These are phyloP conservation scores for Brassica hybrid DNA, from an alignment of 441 rosid species.

Conservation along the genomic window DNA sequence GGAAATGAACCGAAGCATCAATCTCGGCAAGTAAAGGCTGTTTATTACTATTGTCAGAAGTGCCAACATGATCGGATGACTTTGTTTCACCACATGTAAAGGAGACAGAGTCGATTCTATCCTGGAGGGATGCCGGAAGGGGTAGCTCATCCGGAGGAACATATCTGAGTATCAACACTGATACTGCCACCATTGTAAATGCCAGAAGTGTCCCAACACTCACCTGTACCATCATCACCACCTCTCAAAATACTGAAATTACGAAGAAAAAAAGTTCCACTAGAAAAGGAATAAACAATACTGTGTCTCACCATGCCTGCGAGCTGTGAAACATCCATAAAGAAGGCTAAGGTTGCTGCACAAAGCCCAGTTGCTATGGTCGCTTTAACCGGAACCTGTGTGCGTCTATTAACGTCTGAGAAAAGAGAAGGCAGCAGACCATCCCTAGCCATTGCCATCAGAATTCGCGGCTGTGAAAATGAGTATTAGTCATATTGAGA, in stretches of 20 bases:
- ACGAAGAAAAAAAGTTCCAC: neutral
- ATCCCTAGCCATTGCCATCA: too few relatives aligned
- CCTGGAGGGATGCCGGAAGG: conserved; percentile 51
- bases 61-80: conserved; percentile 23
- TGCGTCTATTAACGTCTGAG: too few relatives aligned
- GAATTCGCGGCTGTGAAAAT: too few relatives aligned
- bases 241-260: conserved; percentile 15
- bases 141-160: conserved; percentile 97
- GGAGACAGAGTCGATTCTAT: conserved; percentile 67
- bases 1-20: neutral
- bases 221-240: conserved; percentile 59
- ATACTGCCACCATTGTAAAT: conserved; percentile 96
- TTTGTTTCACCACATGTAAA: conserved; percentile 36
- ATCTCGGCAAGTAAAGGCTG: conserved; percentile 56
- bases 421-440: too few relatives aligned
- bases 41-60: conserved; percentile 42
- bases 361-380: too few relatives aligned
- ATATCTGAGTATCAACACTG: conserved; percentile 89
- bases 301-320: too few relatives aligned
- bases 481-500: too few relatives aligned
- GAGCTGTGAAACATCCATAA: too few relatives aligned
- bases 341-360: too few relatives aligned
- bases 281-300: neutral
- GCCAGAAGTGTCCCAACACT: conserved; percentile 99
- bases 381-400: too few relatives aligned